Evolutionary conservation across 164 flowering plant species (phyloP), one percentile per base, ranked within the genome.

Genomic region (Amborella trichopoda): DNA sequence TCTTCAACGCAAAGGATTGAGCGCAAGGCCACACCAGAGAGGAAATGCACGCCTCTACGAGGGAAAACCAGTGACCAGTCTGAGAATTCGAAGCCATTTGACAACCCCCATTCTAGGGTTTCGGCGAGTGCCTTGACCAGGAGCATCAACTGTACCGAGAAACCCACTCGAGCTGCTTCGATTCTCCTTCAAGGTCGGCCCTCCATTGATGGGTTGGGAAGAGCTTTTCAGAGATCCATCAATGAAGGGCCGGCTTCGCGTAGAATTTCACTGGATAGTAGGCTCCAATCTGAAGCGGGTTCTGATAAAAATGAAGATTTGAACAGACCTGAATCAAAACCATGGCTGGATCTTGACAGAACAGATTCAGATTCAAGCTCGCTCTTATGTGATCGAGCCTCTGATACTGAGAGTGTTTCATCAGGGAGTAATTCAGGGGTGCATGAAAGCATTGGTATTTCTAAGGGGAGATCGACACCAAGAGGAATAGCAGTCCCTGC

Each of bases 331-430:
- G n/a, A n/a, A n/a, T n/a, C n/a, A n/a, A n/a, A n/a, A n/a, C n/a
- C n/a, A n/a, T n/a, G n/a, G n/a, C n/a, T n/a, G n/a, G n/a, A n/a
- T n/a, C n/a, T n/a, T n/a, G n/a, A n/a, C n/a, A n/a, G n/a, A n/a
- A n/a, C n/a, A n/a, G n/a, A n/a, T n/a, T n/a, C n/a, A n/a, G n/a
- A n/a, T n/a, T n/a, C n/a, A n/a, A 50, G 48, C 60, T 48, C 39
- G 57, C 56, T 19, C 17, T 22, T 16, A 23, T 73, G 66, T 56
- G 93, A 89, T 66, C 72, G 75, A 26, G 77, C 87, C 3, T 85
- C 97, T 16, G 98, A 91, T 66, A 72, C 87, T 11, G 96, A 91
- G n/a, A 91, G 96, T 65, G 90, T 81, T 46, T 91, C 98, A 17
- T 91, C 98, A 18, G 94, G 95, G 39, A 80, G 98, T 64, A 83